Percentiles rank a stretch among this genome's conserved stretches.
These are phyloP conservation scores for Triangularia verruculosa DNA, from an alignment of 2,329 filamentous ascomycete genomes.

Conservation along the genomic window DNA sequence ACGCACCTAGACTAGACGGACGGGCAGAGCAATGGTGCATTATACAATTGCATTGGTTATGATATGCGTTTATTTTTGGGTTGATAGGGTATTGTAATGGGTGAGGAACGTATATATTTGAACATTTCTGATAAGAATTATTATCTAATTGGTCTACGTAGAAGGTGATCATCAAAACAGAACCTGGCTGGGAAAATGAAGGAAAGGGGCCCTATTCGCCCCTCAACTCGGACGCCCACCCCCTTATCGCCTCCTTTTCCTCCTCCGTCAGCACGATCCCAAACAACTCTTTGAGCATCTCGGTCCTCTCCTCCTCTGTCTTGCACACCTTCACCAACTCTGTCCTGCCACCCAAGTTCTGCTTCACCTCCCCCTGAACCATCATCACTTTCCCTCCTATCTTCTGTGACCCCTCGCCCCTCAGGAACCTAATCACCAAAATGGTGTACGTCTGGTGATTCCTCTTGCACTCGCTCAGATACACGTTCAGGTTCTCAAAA, in stretches of 20 bases:
- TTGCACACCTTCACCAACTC: conserved; percentile 44
- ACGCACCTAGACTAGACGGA: not conserved
- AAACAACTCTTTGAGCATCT: conserved; percentile 50
- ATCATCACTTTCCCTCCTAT: conserved; percentile 55
- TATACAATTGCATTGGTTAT: not conserved
- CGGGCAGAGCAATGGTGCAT: not conserved
- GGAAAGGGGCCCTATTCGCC: not conserved
- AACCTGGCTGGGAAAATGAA: not conserved
- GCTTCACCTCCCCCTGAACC: conserved; percentile 50
- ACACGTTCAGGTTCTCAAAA: conserved; percentile 59
- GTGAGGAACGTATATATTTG: not conserved
- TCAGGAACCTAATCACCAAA: conserved; percentile 53
- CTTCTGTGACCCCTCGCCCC: conserved; percentile 32
- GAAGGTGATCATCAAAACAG: no score
- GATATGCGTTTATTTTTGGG: not conserved
- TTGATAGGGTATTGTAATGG: not conserved
- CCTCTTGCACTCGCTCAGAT: conserved; percentile 44
- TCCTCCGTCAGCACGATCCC: conserved; percentile 48
- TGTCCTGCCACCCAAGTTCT: conserved; percentile 49
- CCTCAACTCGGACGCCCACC: conserved; percentile 45
- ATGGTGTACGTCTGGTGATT: conserved; percentile 54
- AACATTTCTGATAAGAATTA: not conserved
- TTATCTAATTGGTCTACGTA: not conserved
- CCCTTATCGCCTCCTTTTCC: conserved; percentile 50
- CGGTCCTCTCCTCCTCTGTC: conserved; percentile 53